Evolutionary conservation across 2,329 filamentous ascomycete species (phyloP).

Genomic region (Tolypocladium amazonense): DNA sequence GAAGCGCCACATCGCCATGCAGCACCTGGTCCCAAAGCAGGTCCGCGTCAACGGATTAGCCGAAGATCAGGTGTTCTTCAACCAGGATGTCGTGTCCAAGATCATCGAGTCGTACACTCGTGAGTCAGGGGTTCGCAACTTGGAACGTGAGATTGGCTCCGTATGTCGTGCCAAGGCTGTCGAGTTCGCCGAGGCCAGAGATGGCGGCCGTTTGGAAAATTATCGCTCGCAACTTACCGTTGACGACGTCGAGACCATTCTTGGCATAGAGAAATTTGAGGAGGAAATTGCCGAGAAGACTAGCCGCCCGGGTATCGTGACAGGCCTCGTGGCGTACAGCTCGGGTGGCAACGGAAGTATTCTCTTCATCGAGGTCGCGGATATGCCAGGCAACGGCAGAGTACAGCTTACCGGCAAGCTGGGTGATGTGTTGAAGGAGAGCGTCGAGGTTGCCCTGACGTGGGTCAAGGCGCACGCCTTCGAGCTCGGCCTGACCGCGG

Average conservation of each 20-base stretch:
- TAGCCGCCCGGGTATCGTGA: constrained; percentile 81
- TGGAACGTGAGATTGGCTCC: constrained; percentile 90
- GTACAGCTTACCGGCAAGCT: constrained; percentile 95
- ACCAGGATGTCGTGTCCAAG: constrained; percentile 79
- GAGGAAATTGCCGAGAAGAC: constrained; percentile 89
- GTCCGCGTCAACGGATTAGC: constrained; percentile 79
- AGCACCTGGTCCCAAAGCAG: constrained; percentile 94
- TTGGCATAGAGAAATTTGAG: constrained; percentile 88
- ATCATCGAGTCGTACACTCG: constrained; percentile 95
- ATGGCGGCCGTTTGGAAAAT: constrained; percentile 52
- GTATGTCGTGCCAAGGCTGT: constrained; percentile 94
- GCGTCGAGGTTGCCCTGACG: constrained; percentile 86
- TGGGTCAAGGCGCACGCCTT: constrained; percentile 98
- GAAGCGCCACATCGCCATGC: constrained; percentile 87
- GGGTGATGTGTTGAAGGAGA: constrained; percentile 93
- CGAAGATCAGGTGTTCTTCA: constrained; percentile 63
- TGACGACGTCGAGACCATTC: constrained; percentile 77
- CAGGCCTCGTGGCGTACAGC: constrained; percentile 89
- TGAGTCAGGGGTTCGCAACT: constrained; percentile 88
- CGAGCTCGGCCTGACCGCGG: constrained; percentile 72
- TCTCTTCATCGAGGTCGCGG: constrained; percentile 94
- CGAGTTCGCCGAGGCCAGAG: constrained; percentile 83
- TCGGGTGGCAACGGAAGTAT: constrained; percentile 90
- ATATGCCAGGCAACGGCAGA: constrained; percentile 87
- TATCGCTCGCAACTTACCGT: constrained; percentile 68